These are phyloP conservation scores for Xylariaceae sp. DNA, from an alignment of 2,329 filamentous ascomycete species.

Conservation along the genomic window DNA sequence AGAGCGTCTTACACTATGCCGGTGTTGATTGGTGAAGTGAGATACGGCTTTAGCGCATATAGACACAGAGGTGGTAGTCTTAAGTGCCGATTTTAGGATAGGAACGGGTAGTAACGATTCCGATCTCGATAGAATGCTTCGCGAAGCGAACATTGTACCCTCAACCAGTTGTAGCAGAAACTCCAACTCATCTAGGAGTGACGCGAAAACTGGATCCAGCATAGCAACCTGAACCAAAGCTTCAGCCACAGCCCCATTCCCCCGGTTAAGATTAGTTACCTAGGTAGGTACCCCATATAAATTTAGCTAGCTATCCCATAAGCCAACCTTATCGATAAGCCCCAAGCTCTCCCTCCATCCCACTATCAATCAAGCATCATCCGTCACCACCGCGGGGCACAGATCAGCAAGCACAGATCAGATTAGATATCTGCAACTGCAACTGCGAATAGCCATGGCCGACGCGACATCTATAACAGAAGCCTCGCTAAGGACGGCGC, in stretches of 20 bases:
- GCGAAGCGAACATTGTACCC: conserved; percentile 21
- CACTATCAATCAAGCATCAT: background rate
- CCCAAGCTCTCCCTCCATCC: background rate
- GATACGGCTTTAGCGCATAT: background rate
- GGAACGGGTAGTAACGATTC: background rate
- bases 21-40: background rate
- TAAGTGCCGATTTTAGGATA: background rate
- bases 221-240: conserved; percentile 8
- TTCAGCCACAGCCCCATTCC: conserved; percentile 20
- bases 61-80: background rate
- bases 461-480: conserved; percentile 73
- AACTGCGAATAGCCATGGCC: conserved; percentile 56
- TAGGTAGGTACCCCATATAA: conserved; percentile 6
- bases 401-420: background rate
- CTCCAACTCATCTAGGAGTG: conserved; percentile 7
- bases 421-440: background rate
- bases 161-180: background rate
- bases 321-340: background rate
- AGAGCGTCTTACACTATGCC: background rate
- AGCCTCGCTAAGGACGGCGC: conserved; percentile 70
- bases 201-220: conserved; percentile 16
- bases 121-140: conserved; percentile 1
- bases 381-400: background rate
- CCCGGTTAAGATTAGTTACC: conserved; percentile 3
- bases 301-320: too few species aligned